Evolutionary conservation across 1,139 yeast genomes (phyloP).

Genomic region (Chernovozyma sophiae-reginae): DNA sequence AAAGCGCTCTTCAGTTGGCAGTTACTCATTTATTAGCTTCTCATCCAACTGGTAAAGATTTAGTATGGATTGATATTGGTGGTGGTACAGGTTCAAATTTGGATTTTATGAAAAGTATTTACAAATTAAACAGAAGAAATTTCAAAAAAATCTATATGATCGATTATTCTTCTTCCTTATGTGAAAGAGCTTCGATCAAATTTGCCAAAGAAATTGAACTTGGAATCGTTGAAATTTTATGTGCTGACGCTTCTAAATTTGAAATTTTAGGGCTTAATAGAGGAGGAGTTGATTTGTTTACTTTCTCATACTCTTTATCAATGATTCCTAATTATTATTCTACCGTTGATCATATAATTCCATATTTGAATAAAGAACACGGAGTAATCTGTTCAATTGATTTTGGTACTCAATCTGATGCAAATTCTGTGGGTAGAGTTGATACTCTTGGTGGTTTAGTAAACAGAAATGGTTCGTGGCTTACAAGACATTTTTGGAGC

Average conservation of each 20-base stretch:
- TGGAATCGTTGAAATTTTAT: constrained; percentile 60
- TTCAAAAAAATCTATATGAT: constrained; percentile 69
- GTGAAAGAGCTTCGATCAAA: constrained; percentile 64
- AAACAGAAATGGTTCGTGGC: constrained; percentile 72
- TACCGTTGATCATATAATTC: constrained; percentile 66
- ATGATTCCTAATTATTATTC: constrained; percentile 84
- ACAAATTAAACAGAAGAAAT: constrained; percentile 39
- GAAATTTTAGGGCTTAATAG: constrained; percentile 32
- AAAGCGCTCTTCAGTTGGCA: constrained; percentile 58
- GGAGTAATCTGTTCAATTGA: constrained; percentile 72
- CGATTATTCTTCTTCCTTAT: constrained; percentile 72
- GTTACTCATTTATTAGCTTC: constrained; percentile 44
- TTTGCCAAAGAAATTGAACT: constrained; percentile 35
- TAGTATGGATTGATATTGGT: constrained; percentile 82
- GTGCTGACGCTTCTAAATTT: constrained; percentile 76
- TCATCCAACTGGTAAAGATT: constrained; percentile 28
- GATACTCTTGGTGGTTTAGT: constrained; percentile 72
- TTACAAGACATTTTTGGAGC: constrained; percentile 77
- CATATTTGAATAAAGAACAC: constrained; percentile 46
- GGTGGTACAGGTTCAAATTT: constrained; percentile 85
- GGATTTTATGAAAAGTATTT: constrained; percentile 62
- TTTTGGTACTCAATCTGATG: constrained; percentile 70
- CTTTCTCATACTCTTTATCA: constrained; percentile 75
- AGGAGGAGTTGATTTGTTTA: constrained; percentile 53
- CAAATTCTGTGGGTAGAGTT: constrained; percentile 64